Evolutionary conservation across 495 filamentous ascomycete genomes (phyloP).

Genomic region (Neohortaea acidophila): DNA sequence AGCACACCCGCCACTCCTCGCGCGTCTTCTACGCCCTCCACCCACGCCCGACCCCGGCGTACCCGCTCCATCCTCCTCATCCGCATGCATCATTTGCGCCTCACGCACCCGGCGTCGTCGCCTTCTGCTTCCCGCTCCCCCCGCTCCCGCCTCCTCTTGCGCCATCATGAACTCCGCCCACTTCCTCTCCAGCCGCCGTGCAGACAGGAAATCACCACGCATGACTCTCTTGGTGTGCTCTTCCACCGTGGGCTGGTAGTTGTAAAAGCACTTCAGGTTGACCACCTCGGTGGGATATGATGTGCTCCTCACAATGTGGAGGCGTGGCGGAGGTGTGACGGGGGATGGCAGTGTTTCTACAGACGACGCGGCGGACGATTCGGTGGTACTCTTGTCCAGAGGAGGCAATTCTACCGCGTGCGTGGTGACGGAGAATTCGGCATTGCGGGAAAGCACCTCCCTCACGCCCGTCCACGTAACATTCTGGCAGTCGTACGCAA

Average conservation of each 20-base stretch:
- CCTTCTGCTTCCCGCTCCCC: conserved; percentile 43
- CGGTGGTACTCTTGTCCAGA: conserved; percentile 18
- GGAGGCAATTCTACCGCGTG: conserved; percentile 14
- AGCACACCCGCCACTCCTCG: conserved; percentile 40
- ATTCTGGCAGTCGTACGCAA: conserved; percentile 77
- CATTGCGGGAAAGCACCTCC: conserved; percentile 72
- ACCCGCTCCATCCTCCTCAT: conserved; percentile 54
- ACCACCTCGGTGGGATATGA: conserved; percentile 61
- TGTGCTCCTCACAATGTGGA: conserved; percentile 17
- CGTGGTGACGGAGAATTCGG: conserved; percentile 36
- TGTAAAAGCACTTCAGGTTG: conserved; percentile 80
- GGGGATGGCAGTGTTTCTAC: conserved; percentile 25
- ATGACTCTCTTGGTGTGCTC: conserved; percentile 79
- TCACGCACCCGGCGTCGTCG: conserved; percentile 61
- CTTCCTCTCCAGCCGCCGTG: conserved; percentile 62
- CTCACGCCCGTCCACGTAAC: conserved; percentile 88
- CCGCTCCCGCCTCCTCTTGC: conserved; percentile 63
- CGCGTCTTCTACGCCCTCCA: conserved; percentile 33
- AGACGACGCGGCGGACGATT: conserved; percentile 22
- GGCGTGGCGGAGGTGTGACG: conserved; percentile 15
- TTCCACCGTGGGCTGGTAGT: conserved; percentile 86
- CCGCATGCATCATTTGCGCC: conserved; percentile 56
- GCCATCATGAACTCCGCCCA: conserved; percentile 94
- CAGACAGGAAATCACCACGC: conserved; percentile 53
- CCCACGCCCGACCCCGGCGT: conserved; percentile 9